Percentiles rank a stretch among this genome's conserved stretches.
Evolutionary conservation across 768 basidiomycete species (phyloP).

Genomic region (Mycena chlorophos): DNA sequence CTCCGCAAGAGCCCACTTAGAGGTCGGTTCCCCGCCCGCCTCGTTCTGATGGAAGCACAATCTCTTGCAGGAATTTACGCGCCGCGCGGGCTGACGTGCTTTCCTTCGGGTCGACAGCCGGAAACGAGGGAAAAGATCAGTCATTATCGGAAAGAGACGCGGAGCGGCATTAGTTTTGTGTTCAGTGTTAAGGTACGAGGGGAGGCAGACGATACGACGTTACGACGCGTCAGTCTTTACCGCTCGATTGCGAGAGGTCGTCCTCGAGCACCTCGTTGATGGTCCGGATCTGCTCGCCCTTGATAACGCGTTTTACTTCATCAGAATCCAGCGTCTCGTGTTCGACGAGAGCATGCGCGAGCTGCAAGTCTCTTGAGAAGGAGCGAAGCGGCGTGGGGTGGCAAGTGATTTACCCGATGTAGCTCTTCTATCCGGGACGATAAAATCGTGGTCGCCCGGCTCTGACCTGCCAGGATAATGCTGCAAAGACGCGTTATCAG

Average conservation of each 20-base stretch:
- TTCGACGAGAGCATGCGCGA: conserved; percentile 90
- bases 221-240: conserved; percentile 9
- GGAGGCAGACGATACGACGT: background rate
- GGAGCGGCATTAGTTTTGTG: background rate
- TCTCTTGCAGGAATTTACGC: background rate
- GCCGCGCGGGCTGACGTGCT: background rate
- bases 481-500: conserved; percentile 30
- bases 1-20: no score
- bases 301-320: conserved; percentile 85
- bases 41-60: background rate
- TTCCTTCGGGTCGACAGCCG: background rate
- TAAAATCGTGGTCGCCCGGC: conserved; percentile 63
- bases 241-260: conserved; percentile 41
- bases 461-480: conserved; percentile 69
- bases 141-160: background rate
- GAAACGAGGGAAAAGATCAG: no score
- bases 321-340: conserved; percentile 89
- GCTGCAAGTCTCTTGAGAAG: conserved; percentile 42
- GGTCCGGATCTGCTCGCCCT: conserved; percentile 75
- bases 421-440: conserved; percentile 71
- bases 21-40: background rate
- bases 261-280: conserved; percentile 67
- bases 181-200: background rate
- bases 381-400: conserved; percentile 7
- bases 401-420: conserved; percentile 56